Percentiles rank a stretch among this genome's conserved stretches.
Conservation (phyloP, 108 stramenopile species). For the Aurantiochytrium sp. region DNA sequence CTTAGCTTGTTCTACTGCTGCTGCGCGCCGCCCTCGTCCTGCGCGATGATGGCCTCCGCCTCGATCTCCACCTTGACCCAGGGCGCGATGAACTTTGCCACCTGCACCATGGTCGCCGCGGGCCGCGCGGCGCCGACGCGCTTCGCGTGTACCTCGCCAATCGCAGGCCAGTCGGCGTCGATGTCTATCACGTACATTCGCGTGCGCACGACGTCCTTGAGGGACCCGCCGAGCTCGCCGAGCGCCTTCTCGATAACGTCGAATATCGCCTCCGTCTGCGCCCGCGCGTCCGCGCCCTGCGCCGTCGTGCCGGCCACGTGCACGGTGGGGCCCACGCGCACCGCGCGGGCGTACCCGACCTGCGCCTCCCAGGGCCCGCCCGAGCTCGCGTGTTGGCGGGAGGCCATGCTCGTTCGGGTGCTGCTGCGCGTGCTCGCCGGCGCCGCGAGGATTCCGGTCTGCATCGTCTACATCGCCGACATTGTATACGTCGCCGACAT, state of each 20-base stretch:
- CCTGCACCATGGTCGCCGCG: conserved; percentile 12
- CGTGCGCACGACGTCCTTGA: neutral
- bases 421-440: too few species aligned
- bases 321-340: neutral
- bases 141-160: neutral
- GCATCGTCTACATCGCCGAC: too few species aligned
- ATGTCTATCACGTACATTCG: conserved; percentile 4
- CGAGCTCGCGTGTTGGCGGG: neutral
- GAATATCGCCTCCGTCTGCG: neutral
- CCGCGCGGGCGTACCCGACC: neutral
- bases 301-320: neutral
- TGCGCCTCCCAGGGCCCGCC: neutral
- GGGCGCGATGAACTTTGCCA: conserved; percentile 16
- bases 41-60: neutral
- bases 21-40: too few species aligned
- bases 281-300: neutral
- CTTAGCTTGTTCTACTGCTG: too few species aligned
- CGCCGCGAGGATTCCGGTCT: too few species aligned
- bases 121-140: neutral
- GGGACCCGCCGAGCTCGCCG: neutral
- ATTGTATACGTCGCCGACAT: too few species aligned
- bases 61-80: neutral
- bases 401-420: neutral
- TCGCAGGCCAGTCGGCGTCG: neutral
- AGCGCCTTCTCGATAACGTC: neutral